phyloP scores from a whole-genome alignment of 345 rosid genomes.

The Eutrema japonicum region DNA sequence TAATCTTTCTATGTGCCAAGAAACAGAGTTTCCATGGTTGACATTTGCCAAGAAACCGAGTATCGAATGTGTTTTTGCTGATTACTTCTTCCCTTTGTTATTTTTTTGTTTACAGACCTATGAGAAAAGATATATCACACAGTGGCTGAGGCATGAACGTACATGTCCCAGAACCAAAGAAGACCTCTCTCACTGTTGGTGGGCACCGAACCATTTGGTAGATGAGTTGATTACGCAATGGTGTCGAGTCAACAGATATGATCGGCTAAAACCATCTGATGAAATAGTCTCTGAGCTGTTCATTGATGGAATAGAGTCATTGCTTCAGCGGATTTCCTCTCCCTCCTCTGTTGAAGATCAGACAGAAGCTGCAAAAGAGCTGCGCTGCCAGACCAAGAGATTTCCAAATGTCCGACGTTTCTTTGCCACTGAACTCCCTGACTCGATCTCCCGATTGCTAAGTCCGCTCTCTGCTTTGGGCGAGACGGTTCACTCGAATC shows the following conservation, averaged over 20 bases:
- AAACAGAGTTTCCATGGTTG: constrained; percentile 17
- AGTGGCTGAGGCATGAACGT: constrained; percentile 47
- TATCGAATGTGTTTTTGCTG: not conserved
- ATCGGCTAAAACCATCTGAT: constrained; percentile 43
- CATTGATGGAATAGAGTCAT: constrained; percentile 39
- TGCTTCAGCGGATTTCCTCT: constrained; percentile 55
- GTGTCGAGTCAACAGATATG: constrained; percentile 47
- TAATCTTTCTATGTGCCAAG: not conserved
- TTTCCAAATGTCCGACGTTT: constrained; percentile 46
- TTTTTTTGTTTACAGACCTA: constrained; percentile 50
- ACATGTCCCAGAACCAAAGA: constrained; percentile 55
- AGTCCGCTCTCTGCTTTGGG: constrained; percentile 40
- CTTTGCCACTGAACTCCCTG: constrained; percentile 35
- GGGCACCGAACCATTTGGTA: constrained; percentile 44
- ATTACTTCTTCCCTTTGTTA: not conserved
- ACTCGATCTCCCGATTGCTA: constrained; percentile 48
- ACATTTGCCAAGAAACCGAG: not conserved
- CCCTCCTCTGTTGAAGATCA: constrained; percentile 45
- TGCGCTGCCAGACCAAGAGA: constrained; percentile 52
- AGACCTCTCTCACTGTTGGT: constrained; percentile 48
- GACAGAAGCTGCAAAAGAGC: constrained; percentile 55
- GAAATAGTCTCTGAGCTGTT: constrained; percentile 35
- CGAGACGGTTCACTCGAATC: constrained; percentile 33
- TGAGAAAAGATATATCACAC: constrained; percentile 53
- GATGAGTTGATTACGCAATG: constrained; percentile 52